Evolutionary conservation across 352 stramenopile genomes (phyloP), one percentile per base, ranked within the genome.

Genomic region (Pythium rishiriense): DNA sequence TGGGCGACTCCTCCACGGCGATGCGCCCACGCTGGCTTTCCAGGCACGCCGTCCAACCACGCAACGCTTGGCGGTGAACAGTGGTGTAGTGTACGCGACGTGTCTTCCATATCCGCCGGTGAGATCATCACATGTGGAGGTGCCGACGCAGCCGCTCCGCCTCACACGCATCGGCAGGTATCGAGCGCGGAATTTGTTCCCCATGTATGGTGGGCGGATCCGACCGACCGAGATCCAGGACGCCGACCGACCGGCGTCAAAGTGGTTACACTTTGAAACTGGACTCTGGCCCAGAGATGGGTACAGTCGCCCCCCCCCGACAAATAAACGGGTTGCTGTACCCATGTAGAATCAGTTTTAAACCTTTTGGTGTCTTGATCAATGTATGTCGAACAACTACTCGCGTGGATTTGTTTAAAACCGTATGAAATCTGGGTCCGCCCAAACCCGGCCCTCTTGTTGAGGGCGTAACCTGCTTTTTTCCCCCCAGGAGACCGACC

Each of bases 211-310:
- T n/a, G n/a, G n/a, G n/a, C 14, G 33, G 33, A 7, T 14, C 10
- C 41, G 41, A 46, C 41, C 41, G 41, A 46, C 41, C 41, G 41
- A 50, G 1, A n/a, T n/a, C n/a, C n/a, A n/a, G n/a, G n/a, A n/a
- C n/a, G n/a, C n/a, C 21, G 26, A 61, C 54, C 54, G 50, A 31
- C 41, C 35, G 14, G 22, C n/a, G 26, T 26, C 22, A 19, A 29
- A 57, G 52, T 51, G 61, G 61, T 68, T 68, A 68, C 52, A 25
- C 60, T 11, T 22, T 29, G 62, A 69, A 69, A 69, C 62, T 64
- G 62, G 52, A 52, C 62, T 58, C 47, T 63, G 26, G 37, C n/a
- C 33, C 53, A 62, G 52, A 68, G 47, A 68, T 68, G 62, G 62
- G 62, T 63, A 68, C 61, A 65, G 28, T 55, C 56, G 29, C 41